Base-by-base conservation (phyloP, 345 rosid species). In the Heritiera littoralis region DNA sequence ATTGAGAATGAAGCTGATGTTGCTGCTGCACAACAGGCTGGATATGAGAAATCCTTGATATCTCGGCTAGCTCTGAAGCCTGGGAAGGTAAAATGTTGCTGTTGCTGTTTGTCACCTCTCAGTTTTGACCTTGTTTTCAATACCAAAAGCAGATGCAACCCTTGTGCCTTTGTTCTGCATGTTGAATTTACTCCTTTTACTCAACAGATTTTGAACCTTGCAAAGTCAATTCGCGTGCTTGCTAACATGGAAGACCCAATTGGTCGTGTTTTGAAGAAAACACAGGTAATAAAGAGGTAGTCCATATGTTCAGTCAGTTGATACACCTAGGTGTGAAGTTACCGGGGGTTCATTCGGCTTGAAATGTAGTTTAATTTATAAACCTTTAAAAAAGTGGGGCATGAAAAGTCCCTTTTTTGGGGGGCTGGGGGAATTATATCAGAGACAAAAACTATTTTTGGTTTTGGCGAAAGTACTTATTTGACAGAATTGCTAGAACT, bases 241-340 rank as follows among this genome's bases (percentile, higher is more conserved):
- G 98, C 98, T 8, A 87, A 93, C 80, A 92, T 97, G 99, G 93
- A 93, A 82, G 99, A 97, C 81, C 97, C 99, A 74, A 90, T 93
- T 56, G 97, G 99, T 60, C 86, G 75, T 77, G 87, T 94, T 81
- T 81, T 92, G 83, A 93, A 97, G 89, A 93, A 85, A 91, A 93
- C 94, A 9, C 87, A 97, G 98, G 99, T 97, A 81, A 85, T 80
- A n/a, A 56, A 81, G 79, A 71, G 30, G 38, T 56, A 14, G 32
- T 32, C 20, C 77, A 40, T 10, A 30, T 13, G 12, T 59, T 20
- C 65, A 9, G 48, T 66, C 49, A 30, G 72, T 48, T 78, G 38
- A 63, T 68, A 23, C 41, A 30, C 66, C n/a, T 10, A 59, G 48
- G 58, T 64, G 56, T 18, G 48, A 32, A 70, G 18, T 64, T 23